phyloP scores from a whole-genome alignment of 2,329 filamentous ascomycete genomes.

The Colletotrichum godetiae region DNA sequence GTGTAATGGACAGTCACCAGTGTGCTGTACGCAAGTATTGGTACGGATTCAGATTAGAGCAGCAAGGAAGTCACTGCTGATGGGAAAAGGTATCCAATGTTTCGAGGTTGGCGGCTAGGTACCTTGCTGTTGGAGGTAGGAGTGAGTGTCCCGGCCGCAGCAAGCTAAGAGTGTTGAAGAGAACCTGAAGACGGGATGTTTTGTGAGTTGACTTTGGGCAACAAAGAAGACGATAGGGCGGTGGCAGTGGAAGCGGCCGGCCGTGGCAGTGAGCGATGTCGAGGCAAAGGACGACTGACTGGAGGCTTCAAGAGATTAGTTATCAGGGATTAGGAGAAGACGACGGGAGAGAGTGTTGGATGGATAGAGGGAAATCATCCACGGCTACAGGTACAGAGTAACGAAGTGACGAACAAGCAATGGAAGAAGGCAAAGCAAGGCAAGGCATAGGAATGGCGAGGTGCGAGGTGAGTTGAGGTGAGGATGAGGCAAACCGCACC shows the following conservation, averaged over 20 bases:
- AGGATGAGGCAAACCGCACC: too few species aligned
- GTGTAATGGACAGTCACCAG: not conserved
- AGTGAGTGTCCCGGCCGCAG: not conserved
- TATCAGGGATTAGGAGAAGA: not conserved
- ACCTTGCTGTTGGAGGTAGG: not conserved
- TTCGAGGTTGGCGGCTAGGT: too few species aligned
- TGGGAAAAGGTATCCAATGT: too few species aligned
- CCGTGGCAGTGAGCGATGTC: not conserved
- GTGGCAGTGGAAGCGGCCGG: not conserved
- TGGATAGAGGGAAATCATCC: not conserved
- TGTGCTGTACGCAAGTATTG: not conserved
- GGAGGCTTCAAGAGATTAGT: slow-evolving; percentile 23
- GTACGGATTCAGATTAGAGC: not conserved
- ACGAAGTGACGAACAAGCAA: too few species aligned
- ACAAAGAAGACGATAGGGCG: not conserved
- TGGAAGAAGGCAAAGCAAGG: not conserved
- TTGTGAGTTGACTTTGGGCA: not conserved
- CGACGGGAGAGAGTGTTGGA: not conserved
- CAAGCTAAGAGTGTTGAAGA: slow-evolving; percentile 3
- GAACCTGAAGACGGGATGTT: not conserved
- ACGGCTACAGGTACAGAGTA: not conserved
- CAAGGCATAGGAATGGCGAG: not conserved
- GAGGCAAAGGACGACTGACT: slow-evolving; percentile 4
- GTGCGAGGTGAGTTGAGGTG: not conserved
- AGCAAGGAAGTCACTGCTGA: not conserved